Percentiles rank a stretch among this genome's conserved stretches.
These are phyloP conservation scores for Cucumis hystrix DNA, from an alignment of 306 rosid genomes.

Conservation along the genomic window DNA sequence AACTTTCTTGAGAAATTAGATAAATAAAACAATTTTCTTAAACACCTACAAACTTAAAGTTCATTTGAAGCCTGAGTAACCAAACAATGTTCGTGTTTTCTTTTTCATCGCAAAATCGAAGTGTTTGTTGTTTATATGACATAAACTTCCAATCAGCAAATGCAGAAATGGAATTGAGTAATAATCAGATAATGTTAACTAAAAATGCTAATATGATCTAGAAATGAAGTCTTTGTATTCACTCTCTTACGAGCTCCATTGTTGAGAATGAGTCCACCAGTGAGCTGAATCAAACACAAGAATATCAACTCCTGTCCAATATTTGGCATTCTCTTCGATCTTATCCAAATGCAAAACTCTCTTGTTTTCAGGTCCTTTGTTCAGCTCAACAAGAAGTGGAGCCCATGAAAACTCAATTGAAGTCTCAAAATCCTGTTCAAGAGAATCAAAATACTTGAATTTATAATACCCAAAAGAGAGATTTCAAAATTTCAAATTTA, in stretches of 20 bases:
- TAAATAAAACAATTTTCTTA: background rate
- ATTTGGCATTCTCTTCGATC: slow-evolving; percentile 89
- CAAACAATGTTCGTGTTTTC: no score
- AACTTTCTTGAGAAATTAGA: background rate
- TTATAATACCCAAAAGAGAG: background rate
- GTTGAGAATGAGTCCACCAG: slow-evolving; percentile 98
- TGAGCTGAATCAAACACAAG: slow-evolving; percentile 96
- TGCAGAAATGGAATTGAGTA: background rate
- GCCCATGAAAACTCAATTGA: slow-evolving; percentile 93
- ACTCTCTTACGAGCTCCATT: slow-evolving; percentile 46
- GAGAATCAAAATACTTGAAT: background rate
- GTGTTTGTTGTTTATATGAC: background rate
- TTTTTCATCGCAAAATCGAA: background rate
- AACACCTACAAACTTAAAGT: background rate
- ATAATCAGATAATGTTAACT: background rate
- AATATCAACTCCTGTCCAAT: slow-evolving; percentile 83
- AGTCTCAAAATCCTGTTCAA: slow-evolving; percentile 65
- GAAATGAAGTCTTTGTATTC: background rate
- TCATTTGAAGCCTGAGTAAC: background rate
- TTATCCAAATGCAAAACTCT: slow-evolving; percentile 67
- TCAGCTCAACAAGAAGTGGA: slow-evolving; percentile 76
- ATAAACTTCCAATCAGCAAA: background rate
- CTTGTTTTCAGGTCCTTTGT: slow-evolving; percentile 44
- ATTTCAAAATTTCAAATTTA: background rate
- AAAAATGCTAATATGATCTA: background rate